A percentile compares a stretch with the other conserved stretches of the same genome.
phyloP scores from a whole-genome alignment of 768 basidiomycete species.

The Chalciporus sphaerocephalus region DNA sequence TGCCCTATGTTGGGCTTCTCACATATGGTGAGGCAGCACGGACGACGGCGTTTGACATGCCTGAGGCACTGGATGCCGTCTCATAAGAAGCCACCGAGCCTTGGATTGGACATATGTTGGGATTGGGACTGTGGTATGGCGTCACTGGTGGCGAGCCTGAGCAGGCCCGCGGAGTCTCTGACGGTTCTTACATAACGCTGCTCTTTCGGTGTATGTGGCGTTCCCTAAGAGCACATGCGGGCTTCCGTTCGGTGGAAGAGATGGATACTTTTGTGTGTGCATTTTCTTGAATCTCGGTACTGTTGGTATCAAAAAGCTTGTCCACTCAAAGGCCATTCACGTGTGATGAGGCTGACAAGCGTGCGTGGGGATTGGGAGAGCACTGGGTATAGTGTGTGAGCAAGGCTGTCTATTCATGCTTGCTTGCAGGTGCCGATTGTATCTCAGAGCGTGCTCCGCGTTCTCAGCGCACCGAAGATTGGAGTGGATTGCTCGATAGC shows the following conservation, averaged over 20 bases:
- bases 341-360: conserved; percentile 6
- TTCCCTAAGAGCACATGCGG: conserved; percentile 6
- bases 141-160: conserved; percentile 3
- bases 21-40: conserved; percentile 70
- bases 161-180: conserved; percentile 16
- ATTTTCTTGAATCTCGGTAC: not conserved
- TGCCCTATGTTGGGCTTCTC: conserved; percentile 83
- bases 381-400: conserved; percentile 7
- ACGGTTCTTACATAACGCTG: conserved; percentile 18
- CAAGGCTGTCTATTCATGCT: not conserved
- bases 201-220: conserved; percentile 12
- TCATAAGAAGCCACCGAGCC: conserved; percentile 12
- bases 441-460: conserved; percentile 26
- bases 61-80: conserved; percentile 30
- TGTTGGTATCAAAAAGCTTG: conserved; percentile 22
- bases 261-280: not conserved
- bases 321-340: conserved; percentile 11
- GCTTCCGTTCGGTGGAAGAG: not conserved
- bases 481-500: conserved; percentile 3
- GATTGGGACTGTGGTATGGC: conserved; percentile 8
- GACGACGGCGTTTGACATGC: conserved; percentile 37
- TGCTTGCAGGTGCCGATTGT: not conserved
- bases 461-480: conserved; percentile 2
- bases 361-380: conserved; percentile 7
- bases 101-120: not conserved